Conservation (phyloP, 805 yeast species). For the Saccharomycopsis synnaedendra region DNA sequence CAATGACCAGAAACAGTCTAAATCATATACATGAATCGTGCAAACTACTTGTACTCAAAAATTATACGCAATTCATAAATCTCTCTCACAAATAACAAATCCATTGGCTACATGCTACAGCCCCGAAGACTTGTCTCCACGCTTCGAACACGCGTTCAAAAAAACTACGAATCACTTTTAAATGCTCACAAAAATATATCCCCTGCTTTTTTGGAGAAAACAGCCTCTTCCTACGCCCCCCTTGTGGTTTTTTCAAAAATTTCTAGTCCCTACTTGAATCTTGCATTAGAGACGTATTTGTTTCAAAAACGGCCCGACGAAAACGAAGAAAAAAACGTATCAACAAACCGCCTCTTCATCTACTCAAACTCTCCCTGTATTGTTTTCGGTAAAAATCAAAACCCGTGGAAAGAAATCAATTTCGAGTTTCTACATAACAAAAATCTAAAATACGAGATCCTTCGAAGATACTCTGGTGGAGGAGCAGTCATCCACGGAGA, state of each 20-base stretch:
- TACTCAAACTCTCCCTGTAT: slow-evolving; percentile 77
- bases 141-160: too few relatives aligned
- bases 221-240: slow-evolving; percentile 4
- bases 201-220: neutral
- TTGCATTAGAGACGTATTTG: slow-evolving; percentile 74
- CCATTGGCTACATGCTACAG: too few relatives aligned
- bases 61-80: too few relatives aligned
- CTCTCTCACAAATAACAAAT: too few relatives aligned
- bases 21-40: too few relatives aligned
- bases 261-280: slow-evolving; percentile 58
- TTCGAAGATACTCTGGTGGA: slow-evolving; percentile 85
- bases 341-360: slow-evolving; percentile 45
- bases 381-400: slow-evolving; percentile 94
- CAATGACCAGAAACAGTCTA: too few relatives aligned
- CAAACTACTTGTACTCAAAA: too few relatives aligned
- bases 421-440: slow-evolving; percentile 25
- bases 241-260: slow-evolving; percentile 42
- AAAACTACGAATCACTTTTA: too few relatives aligned
- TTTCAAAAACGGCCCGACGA: slow-evolving; percentile 31
- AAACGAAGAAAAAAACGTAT: slow-evolving; percentile 21
- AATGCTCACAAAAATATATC: too few relatives aligned
- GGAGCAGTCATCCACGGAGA: slow-evolving; percentile 93
- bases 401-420: slow-evolving; percentile 83
- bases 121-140: too few relatives aligned
- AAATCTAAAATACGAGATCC: slow-evolving; percentile 38